Base-by-base conservation (phyloP, 2,329 filamentous ascomycete genomes). In the Didymella pinodella region DNA sequence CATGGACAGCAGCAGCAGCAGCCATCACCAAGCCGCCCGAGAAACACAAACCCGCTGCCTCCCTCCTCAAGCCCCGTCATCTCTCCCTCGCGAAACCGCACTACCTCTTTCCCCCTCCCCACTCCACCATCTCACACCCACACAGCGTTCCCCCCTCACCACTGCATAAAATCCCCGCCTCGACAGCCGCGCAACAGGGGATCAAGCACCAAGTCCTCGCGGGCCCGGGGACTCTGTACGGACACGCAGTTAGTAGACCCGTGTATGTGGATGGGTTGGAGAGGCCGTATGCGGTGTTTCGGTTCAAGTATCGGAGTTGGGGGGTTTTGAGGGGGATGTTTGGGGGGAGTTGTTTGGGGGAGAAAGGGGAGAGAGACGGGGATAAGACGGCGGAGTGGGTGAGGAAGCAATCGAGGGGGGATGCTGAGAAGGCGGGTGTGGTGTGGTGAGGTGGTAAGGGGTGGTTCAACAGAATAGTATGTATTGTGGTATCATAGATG, bases 301-400 rank as follows among this genome's bases (percentile, higher is more conserved):
- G 75, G n/a, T 83, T 83, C 75, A 79, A 79, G 52, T 83, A 82
- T 57, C 75, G 80, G 2, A 76, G 71, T 18, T 57, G 56, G 46
- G 50, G 47, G 2, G 56, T 69, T 16, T 63, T 82, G 31, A 69
- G 25, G 47, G 12, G 41, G 6, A 32, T 57, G 47, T 51, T 57
- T n/a, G 75, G 61, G 62, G 69, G 41, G 8, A 29, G 6, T 3
- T 44, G 55, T 31, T 61, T 60, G 49, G 59, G 64, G 11, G 61
- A 76, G 22, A 20, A 14, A 28, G 64, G 54, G 62, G 71, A 65
- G 11, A 36, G 48, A 14, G 40, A 26, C n/a, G 16, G 38, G 61
- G 43, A 48, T 2, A 57, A 62, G 49, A 70, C 66, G 40, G 64
- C 65, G 48, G 34, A 57, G 25, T 71, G 69, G 69, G 69, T 71